Percentiles rank a stretch among this genome's conserved stretches.
phyloP scores from a whole-genome alignment of 2,329 filamentous ascomycete species.

The Aspergillus fumigatus region DNA sequence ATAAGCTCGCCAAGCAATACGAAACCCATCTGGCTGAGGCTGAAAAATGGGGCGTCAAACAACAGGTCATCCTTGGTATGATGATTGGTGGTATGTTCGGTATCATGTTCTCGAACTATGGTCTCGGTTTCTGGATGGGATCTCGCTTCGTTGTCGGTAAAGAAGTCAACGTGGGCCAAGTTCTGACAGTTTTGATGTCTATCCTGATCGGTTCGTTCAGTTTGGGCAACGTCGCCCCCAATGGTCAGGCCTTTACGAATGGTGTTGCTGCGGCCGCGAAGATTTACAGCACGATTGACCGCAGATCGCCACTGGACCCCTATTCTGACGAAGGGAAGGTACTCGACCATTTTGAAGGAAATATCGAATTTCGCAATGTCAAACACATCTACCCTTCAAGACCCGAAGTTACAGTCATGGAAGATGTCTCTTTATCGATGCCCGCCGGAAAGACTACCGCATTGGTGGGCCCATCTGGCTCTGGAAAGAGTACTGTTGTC shows the following conservation, averaged over 20 bases:
- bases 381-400: conserved; percentile 94
- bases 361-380: conserved; percentile 73
- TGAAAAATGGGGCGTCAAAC: conserved; percentile 69
- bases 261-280: conserved; percentile 80
- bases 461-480: conserved; percentile 88
- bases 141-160: conserved; percentile 66
- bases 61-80: conserved; percentile 66
- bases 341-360: conserved; percentile 68
- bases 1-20: conserved; percentile 83
- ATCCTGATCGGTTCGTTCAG: conserved; percentile 93
- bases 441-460: conserved; percentile 90
- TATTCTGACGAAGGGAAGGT: conserved; percentile 65
- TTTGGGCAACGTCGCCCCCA: conserved; percentile 80
- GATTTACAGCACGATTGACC: conserved; percentile 92
- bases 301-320: conserved; percentile 77
- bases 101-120: conserved; percentile 81
- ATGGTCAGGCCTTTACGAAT: conserved; percentile 79
- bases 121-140: conserved; percentile 84
- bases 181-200: conserved; percentile 82
- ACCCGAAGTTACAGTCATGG: conserved; percentile 83
- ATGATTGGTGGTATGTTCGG: conserved; percentile 84
- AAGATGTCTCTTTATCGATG: conserved; percentile 72
- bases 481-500: conserved; percentile 91
- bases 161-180: conserved; percentile 61
- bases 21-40: conserved; percentile 69